Conservation (phyloP, 768 basidiomycete genomes). For the Daedalea quercina region DNA sequence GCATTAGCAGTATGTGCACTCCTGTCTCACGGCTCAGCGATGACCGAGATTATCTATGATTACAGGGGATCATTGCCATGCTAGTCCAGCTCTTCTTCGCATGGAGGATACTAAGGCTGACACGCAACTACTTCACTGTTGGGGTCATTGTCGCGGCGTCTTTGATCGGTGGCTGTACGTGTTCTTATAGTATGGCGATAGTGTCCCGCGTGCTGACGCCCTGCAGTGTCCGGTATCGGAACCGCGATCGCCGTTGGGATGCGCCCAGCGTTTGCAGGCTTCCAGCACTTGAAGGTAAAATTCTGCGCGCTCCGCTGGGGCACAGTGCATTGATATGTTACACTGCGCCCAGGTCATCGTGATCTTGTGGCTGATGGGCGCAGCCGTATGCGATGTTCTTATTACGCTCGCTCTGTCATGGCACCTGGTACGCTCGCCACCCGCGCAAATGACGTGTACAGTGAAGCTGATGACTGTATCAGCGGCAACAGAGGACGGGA, state of each 20-base stretch:
- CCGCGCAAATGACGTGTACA: not conserved
- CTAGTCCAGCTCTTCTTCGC: conserved; percentile 9
- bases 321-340: not conserved
- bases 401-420: conserved; percentile 33
- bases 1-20: not conserved
- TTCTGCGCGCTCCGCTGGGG: not conserved
- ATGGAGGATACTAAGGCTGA: conserved; percentile 21
- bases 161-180: not conserved
- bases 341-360: conserved; percentile 5
- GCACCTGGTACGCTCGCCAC: conserved; percentile 26
- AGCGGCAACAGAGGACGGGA: conserved; percentile 33
- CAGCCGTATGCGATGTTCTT: conserved; percentile 26
- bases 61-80: conserved; percentile 19
- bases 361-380: conserved; percentile 31
- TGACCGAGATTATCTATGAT: not conserved
- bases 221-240: conserved; percentile 2
- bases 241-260: conserved; percentile 10
- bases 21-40: not conserved
- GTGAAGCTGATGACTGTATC: not conserved
- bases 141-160: not conserved
- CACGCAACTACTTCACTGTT: conserved; percentile 13
- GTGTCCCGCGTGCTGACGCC: not conserved
- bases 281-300: conserved; percentile 18
- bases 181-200: not conserved
- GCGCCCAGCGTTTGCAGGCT: conserved; percentile 17